A percentile compares a stretch with the other conserved stretches of the same genome.
Evolutionary conservation across 2,329 filamentous ascomycete species (phyloP).

Genomic region (Teratosphaeria pseudoeucalypti): DNA sequence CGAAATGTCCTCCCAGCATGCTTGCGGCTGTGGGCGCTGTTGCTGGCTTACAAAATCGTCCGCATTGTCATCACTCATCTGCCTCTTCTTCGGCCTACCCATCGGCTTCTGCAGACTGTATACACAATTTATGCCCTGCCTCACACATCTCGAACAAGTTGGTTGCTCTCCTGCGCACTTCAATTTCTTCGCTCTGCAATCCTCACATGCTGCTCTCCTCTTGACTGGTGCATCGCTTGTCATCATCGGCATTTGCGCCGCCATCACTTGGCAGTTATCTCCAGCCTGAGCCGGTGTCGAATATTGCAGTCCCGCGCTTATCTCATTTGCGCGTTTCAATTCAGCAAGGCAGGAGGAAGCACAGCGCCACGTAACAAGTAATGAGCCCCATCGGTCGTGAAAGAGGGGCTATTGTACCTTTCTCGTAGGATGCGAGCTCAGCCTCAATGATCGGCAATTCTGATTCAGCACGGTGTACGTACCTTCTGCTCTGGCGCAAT

Average conservation of each 20-base stretch:
- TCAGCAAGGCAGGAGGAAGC: no score
- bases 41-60: not conserved
- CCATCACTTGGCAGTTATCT: not conserved
- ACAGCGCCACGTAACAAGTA: no score
- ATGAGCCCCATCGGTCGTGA: no score
- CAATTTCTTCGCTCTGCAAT: conserved; percentile 37
- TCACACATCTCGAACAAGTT: conserved; percentile 31
- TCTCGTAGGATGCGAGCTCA: no score
- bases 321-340: no score
- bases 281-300: not conserved
- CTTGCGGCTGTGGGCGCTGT: not conserved
- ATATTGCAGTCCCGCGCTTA: no score
- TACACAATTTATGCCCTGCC: conserved; percentile 32
- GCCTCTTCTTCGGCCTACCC: conserved; percentile 41
- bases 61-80: conserved; percentile 18
- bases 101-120: conserved; percentile 41
- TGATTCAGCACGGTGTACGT: no score
- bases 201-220: conserved; percentile 31
- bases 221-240: not conserved
- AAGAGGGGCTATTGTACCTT: no score
- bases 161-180: conserved; percentile 38
- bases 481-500: no score
- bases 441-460: no score
- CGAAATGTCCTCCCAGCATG: not conserved
- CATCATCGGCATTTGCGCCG: not conserved